phyloP scores from a whole-genome alignment of 768 basidiomycete species.

The Vararia minispora region DNA sequence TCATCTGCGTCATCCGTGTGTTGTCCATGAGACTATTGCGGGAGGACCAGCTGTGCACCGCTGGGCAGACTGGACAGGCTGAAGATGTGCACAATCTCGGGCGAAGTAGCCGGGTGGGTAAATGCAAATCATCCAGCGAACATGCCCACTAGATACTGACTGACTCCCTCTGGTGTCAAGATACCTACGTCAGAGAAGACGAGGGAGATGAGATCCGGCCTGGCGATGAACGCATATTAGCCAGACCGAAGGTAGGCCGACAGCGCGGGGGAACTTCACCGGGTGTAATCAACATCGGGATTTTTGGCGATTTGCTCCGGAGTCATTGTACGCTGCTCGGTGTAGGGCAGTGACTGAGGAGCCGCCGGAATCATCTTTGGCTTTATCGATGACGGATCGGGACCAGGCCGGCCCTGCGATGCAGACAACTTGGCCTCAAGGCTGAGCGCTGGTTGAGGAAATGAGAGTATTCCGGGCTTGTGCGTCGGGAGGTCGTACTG shows the following conservation, averaged over 20 bases:
- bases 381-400: slow-evolving; percentile 3
- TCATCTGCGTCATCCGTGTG: too few relatives aligned
- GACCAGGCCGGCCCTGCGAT: neutral
- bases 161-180: slow-evolving; percentile 85
- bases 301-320: slow-evolving; percentile 74
- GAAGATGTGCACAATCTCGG: too few relatives aligned
- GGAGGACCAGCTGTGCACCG: too few relatives aligned
- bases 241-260: neutral
- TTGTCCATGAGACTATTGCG: too few relatives aligned
- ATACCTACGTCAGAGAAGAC: slow-evolving; percentile 94
- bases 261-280: slow-evolving; percentile 30
- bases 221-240: slow-evolving; percentile 21
- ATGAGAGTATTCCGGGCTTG: slow-evolving; percentile 62
- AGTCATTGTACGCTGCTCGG: slow-evolving; percentile 45
- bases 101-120: too few relatives aligned
- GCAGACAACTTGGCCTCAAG: slow-evolving; percentile 1
- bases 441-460: slow-evolving; percentile 30
- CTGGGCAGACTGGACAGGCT: too few relatives aligned
- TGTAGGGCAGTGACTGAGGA: too few relatives aligned
- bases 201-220: slow-evolving; percentile 86
- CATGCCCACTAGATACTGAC: slow-evolving; percentile 92
- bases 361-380: too few relatives aligned
- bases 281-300: slow-evolving; percentile 91
- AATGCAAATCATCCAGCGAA: slow-evolving; percentile 68
- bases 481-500: slow-evolving; percentile 84